phyloP scores from a whole-genome alignment of 2,329 filamentous ascomycete genomes.

The Huntiella bhutanensis region DNA sequence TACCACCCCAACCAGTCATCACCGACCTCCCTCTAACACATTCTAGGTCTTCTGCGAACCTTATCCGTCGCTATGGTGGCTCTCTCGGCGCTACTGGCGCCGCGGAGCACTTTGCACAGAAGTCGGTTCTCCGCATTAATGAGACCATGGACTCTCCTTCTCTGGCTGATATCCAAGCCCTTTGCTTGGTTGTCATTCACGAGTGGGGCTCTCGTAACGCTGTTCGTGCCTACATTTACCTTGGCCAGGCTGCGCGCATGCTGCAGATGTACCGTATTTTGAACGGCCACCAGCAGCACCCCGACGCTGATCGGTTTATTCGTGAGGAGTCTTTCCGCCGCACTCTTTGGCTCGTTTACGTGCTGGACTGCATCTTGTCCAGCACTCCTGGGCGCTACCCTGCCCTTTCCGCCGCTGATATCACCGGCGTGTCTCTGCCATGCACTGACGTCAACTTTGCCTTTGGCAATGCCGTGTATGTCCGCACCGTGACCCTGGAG shows the following conservation, averaged over 20 bases:
- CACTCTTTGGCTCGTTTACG: slow-evolving; percentile 43
- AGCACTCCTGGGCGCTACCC: slow-evolving; percentile 41
- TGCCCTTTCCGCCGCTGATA: slow-evolving; percentile 34
- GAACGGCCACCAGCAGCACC: slow-evolving; percentile 32
- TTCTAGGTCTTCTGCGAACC: slow-evolving; percentile 31
- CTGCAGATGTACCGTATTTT: slow-evolving; percentile 44
- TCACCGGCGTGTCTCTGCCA: slow-evolving; percentile 35
- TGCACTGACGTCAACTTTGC: slow-evolving; percentile 44
- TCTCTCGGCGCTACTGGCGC: slow-evolving; percentile 30
- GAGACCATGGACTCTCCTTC: slow-evolving; percentile 39
- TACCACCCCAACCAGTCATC: not conserved
- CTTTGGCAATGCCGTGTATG: slow-evolving; percentile 39
- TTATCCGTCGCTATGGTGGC: slow-evolving; percentile 40
- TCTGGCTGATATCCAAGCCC: slow-evolving; percentile 40
- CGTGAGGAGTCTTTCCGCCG: slow-evolving; percentile 42
- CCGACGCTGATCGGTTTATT: slow-evolving; percentile 37
- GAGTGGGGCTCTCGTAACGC: slow-evolving; percentile 44
- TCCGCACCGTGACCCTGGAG: slow-evolving; percentile 34
- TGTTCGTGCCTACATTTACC: slow-evolving; percentile 42
- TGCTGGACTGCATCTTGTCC: slow-evolving; percentile 42
- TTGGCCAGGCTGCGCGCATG: slow-evolving; percentile 44
- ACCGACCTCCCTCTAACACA: not conserved
- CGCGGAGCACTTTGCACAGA: slow-evolving; percentile 39
- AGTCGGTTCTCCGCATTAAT: slow-evolving; percentile 38
- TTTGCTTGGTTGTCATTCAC: slow-evolving; percentile 42